These are phyloP conservation scores for Cytospora mali DNA, from an alignment of 2,329 filamentous ascomycete species.

Conservation along the genomic window DNA sequence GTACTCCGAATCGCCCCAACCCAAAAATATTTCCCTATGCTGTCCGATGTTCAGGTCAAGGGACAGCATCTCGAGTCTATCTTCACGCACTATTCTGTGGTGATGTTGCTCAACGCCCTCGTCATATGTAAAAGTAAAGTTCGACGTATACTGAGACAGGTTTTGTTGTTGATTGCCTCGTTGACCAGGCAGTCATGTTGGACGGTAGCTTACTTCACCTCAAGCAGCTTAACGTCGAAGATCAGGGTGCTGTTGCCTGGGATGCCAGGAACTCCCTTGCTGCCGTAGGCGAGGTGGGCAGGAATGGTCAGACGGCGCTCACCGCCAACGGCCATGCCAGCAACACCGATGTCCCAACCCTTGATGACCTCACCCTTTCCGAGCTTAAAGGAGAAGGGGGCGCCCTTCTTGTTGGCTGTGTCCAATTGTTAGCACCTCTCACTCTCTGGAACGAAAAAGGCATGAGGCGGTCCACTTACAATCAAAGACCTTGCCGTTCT, in stretches of 20 bases:
- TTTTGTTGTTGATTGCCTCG: background rate
- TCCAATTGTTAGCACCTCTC: constrained; percentile 29
- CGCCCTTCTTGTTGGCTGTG: constrained; percentile 95
- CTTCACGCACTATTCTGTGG: background rate
- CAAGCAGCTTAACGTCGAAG: constrained; percentile 87
- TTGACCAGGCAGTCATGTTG: background rate
- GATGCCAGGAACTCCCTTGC: constrained; percentile 78
- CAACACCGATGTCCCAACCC: constrained; percentile 95
- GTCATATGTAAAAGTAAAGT: background rate
- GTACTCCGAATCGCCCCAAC: constrained; percentile 27
- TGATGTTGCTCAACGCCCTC: background rate
- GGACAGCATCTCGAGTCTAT: background rate
- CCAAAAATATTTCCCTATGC: constrained; percentile 18
- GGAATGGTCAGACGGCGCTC: constrained; percentile 94
- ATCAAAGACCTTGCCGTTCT: constrained; percentile 94
- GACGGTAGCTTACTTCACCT: constrained; percentile 68
- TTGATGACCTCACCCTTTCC: constrained; percentile 96
- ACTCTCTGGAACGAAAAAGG: background rate
- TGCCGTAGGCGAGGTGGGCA: constrained; percentile 85
- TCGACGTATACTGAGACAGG: background rate
- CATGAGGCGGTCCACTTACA: constrained; percentile 56
- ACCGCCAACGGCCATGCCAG: constrained; percentile 89
- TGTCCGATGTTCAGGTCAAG: constrained; percentile 7
- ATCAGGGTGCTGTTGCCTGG: constrained; percentile 87
- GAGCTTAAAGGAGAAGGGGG: constrained; percentile 95